Base-by-base conservation (phyloP, 768 basidiomycete genomes). In the Tulasnella sp. region DNA sequence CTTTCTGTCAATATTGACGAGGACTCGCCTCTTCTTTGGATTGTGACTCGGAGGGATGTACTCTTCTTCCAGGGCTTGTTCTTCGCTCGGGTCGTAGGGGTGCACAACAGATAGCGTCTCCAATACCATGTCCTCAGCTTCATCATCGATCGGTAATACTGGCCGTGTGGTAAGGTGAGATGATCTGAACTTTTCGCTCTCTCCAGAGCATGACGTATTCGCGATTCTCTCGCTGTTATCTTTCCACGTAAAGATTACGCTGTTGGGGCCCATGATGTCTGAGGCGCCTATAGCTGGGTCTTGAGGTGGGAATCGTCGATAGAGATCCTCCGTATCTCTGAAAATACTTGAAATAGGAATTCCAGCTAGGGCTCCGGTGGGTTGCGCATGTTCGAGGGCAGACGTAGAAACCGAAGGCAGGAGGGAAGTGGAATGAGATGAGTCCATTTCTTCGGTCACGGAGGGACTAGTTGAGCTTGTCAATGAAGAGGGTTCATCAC, bases 181-280 rank as follows among this genome's bases (percentile, higher is more conserved):
- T 27, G 12, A 5, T 45, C 20, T 45, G 20, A 6, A 12, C 43
- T 6, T 9, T n/a, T n/a, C 39, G 19, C 39, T 5, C 6, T 40
- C 39, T 25, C 39, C 27, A 20, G 6, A 10, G 5, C 39, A 40
- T 10, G 15, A 42, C 12, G 10, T 42, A 20, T 29, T 45, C 20
- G 8, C n/a, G 40, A 12, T 27, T 19, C 31, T 22, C 15, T 51
- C 20, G 20, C 43, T 31, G 20, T 50, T 35, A 57, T 78, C 74
- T 15, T 72, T 74, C 84, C 84, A 89, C 7, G 86, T 87, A 61
- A 72, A 75, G 45, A 85, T 67, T 32, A 75, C 81, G 59, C 83
- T 86, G 58, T 82, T 78, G 1, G 81, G 83, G 7, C 86, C 86
- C 73, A 89, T 77, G 42, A 83, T 83, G 25, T 69, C 66, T 5